These are phyloP conservation scores for Lachancea lanzarotensis DNA, from an alignment of 805 yeast genomes.

Conservation along the genomic window DNA sequence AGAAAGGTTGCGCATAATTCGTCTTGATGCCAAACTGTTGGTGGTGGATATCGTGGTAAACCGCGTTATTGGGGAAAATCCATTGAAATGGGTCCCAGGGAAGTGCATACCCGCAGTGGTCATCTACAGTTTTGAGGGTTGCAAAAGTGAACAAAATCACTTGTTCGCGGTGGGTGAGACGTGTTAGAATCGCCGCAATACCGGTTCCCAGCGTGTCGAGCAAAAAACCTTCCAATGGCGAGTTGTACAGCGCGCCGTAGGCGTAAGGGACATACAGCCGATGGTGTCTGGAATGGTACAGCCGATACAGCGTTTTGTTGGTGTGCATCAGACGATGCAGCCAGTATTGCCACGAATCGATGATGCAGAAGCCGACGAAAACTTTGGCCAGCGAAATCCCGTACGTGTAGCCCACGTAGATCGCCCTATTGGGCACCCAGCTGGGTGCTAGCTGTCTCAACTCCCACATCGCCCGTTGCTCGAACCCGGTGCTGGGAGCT, in stretches of 20 bases:
- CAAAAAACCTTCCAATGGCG: slow-evolving; percentile 88
- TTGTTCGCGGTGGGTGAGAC: slow-evolving; percentile 70
- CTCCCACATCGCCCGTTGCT: slow-evolving; percentile 41
- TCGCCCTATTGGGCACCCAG: slow-evolving; percentile 40
- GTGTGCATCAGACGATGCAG: slow-evolving; percentile 85
- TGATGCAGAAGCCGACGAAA: slow-evolving; percentile 56
- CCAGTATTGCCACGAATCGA: slow-evolving; percentile 95
- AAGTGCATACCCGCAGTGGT: slow-evolving; percentile 94
- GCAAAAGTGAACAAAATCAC: slow-evolving; percentile 74
- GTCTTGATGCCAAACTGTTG: slow-evolving; percentile 92
- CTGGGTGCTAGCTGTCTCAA: slow-evolving; percentile 31
- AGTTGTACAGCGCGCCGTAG: slow-evolving; percentile 91
- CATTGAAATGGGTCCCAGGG: slow-evolving; percentile 89
- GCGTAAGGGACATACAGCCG: slow-evolving; percentile 93
- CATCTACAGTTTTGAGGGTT: slow-evolving; percentile 94
- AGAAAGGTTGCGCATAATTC: slow-evolving; percentile 93
- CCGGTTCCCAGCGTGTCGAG: slow-evolving; percentile 93
- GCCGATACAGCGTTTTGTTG: slow-evolving; percentile 65
- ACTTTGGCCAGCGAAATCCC: slow-evolving; percentile 57
- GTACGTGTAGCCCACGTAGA: slow-evolving; percentile 53
- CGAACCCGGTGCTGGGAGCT: slow-evolving; percentile 46
- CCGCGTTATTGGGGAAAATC: slow-evolving; percentile 89
- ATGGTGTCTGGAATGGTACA: slow-evolving; percentile 93
- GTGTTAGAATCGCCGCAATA: slow-evolving; percentile 56
- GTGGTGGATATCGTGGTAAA: slow-evolving; percentile 96